These are phyloP conservation scores for Clitocybe nebularis DNA, from an alignment of 1,284 basidiomycete genomes.

Conservation along the genomic window DNA sequence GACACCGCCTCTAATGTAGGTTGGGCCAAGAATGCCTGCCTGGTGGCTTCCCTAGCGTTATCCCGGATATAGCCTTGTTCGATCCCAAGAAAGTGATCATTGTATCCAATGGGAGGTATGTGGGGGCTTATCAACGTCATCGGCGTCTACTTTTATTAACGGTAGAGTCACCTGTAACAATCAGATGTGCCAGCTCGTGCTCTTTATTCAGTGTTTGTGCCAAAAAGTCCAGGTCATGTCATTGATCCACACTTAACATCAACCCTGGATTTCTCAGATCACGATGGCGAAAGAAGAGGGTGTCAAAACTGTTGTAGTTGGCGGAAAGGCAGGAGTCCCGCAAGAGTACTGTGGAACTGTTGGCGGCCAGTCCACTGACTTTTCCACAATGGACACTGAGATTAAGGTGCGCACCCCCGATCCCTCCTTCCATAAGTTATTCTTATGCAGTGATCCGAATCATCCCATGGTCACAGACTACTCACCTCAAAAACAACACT, in stretches of 20 bases:
- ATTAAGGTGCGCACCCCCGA: conserved; percentile 53
- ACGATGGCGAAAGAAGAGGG: conserved; percentile 61
- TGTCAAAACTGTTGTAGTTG: conserved; percentile 52
- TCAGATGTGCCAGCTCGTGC: conserved; percentile 52
- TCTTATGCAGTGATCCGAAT: conserved; percentile 1
- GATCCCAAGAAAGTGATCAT: conserved; percentile 50
- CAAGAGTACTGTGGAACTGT: conserved; percentile 63
- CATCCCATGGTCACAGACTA: conserved; percentile 30
- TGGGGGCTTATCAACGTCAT: not conserved
- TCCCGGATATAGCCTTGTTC: conserved; percentile 47
- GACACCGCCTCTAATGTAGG: conserved; percentile 22
- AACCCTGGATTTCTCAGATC: conserved; percentile 31
- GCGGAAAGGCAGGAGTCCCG: conserved; percentile 43
- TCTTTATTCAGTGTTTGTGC: conserved; percentile 50
- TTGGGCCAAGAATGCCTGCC: conserved; percentile 58
- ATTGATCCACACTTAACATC: conserved; percentile 3
- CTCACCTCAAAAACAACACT: conserved; percentile 49
- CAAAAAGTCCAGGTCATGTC: not conserved
- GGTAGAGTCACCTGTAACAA: conserved; percentile 4
- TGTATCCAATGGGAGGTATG: conserved; percentile 49
- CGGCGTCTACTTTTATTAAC: conserved; percentile 3
- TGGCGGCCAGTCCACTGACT: conserved; percentile 58
- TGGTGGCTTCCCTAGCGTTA: conserved; percentile 31
- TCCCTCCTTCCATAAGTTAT: conserved; percentile 8
- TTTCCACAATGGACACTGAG: conserved; percentile 56